Evolutionary conservation across 2,329 filamentous ascomycete genomes (phyloP).

Genomic region (Alternaria tenuissima): DNA sequence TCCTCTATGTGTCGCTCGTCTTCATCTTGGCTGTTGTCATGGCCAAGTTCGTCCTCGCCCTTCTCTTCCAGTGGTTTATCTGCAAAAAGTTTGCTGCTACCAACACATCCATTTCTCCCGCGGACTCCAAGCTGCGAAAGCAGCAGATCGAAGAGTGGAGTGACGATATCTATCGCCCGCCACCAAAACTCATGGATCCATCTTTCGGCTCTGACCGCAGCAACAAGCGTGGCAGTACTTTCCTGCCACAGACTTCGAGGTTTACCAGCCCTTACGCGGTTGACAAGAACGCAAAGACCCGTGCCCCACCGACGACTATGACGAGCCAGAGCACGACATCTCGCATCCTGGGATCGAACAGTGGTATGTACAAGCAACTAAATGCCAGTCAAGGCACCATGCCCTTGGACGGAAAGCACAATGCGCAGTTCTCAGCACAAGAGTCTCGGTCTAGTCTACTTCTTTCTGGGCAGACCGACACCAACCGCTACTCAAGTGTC

Average conservation of each 20-base stretch:
- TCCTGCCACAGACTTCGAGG: slow-evolving; percentile 91
- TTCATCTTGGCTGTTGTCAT: slow-evolving; percentile 91
- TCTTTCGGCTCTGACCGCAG: slow-evolving; percentile 71
- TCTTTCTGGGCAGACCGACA: slow-evolving; percentile 53
- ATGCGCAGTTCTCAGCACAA: slow-evolving; percentile 23
- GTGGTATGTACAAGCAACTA: slow-evolving; percentile 71
- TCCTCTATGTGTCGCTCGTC: slow-evolving; percentile 89
- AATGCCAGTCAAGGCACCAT: slow-evolving; percentile 67
- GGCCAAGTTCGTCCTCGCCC: slow-evolving; percentile 85
- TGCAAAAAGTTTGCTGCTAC: slow-evolving; percentile 82
- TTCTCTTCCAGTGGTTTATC: slow-evolving; percentile 97
- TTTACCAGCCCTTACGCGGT: slow-evolving; percentile 91
- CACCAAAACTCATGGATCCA: slow-evolving; percentile 80
- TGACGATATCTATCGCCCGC: slow-evolving; percentile 94
- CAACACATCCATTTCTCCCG: slow-evolving; percentile 80
- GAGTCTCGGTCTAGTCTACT: slow-evolving; percentile 55
- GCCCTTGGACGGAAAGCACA: slow-evolving; percentile 52
- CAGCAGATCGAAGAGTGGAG: slow-evolving; percentile 98
- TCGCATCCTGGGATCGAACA: slow-evolving; percentile 72
- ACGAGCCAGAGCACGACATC: slow-evolving; percentile 83
- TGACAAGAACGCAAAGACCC: slow-evolving; percentile 65
- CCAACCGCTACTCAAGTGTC: slow-evolving; percentile 60
- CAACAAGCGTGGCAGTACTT: slow-evolving; percentile 82
- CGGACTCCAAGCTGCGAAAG: slow-evolving; percentile 82
- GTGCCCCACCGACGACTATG: slow-evolving; percentile 85